These are phyloP conservation scores for Lactifluus pinguis DNA, from an alignment of 768 basidiomycete species.

Conservation along the genomic window DNA sequence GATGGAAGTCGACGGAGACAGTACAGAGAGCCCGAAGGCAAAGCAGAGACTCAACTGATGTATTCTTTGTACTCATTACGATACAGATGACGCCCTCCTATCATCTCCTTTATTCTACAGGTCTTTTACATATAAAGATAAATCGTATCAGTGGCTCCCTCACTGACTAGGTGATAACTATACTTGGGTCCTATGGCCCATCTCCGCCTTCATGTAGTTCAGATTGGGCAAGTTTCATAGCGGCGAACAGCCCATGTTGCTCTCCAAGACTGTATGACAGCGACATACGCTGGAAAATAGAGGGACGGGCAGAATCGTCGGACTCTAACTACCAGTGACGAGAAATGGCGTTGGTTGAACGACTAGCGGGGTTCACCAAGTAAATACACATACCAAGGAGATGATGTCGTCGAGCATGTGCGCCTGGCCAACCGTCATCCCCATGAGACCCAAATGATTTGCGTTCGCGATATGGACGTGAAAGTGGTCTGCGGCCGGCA, in stretches of 20 bases:
- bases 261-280: conserved; percentile 79
- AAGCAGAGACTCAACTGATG: no score
- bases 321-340: conserved; percentile 51
- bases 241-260: conserved; percentile 59
- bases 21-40: no score
- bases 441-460: conserved; percentile 47
- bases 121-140: no score
- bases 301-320: conserved; percentile 36
- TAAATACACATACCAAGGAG: conserved; percentile 48
- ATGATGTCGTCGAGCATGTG: conserved; percentile 92
- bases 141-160: no score
- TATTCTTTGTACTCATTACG: no score
- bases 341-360: not conserved
- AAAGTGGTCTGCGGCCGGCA: conserved; percentile 64
- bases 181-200: not conserved
- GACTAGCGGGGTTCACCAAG: not conserved
- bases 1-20: no score
- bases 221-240: conserved; percentile 34
- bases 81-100: no score
- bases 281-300: conserved; percentile 61
- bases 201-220: conserved; percentile 8
- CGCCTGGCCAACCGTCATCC: conserved; percentile 83
- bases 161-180: no score
- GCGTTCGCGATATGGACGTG: conserved; percentile 89
- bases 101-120: no score